Evolutionary conservation across 192 early-diverging fungal species (phyloP).

Genomic region (Chytriomyces sp.): DNA sequence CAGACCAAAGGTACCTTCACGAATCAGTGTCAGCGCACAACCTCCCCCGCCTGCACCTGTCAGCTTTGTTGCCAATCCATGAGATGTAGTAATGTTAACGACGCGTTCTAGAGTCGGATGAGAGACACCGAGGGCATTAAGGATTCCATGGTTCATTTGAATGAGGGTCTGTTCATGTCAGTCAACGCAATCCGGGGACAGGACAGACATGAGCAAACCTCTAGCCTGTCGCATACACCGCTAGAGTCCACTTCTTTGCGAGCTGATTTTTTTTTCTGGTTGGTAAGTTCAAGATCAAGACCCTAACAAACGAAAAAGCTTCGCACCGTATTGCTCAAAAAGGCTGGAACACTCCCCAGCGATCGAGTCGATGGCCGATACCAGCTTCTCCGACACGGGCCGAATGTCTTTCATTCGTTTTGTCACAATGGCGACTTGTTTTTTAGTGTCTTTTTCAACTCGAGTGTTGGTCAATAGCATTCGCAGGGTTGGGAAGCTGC

Average conservation of each 20-base stretch:
- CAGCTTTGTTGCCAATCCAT: conserved; percentile 78
- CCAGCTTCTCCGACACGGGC: conserved; percentile 36
- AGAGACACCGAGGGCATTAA: conserved; percentile 78
- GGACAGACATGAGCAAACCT: neutral
- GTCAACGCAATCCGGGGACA: neutral
- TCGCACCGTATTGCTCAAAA: conserved; percentile 12
- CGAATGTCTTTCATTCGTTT: conserved; percentile 53
- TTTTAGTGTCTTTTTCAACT: conserved; percentile 87
- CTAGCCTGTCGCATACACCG: neutral
- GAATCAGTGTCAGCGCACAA: conserved; percentile 77
- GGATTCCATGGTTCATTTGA: conserved; percentile 81
- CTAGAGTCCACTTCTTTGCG: neutral
- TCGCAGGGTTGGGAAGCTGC: conserved; percentile 64
- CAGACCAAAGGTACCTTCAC: conserved; percentile 16
- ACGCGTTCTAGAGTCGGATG: conserved; percentile 83
- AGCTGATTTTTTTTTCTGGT: neutral
- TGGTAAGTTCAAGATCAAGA: neutral
- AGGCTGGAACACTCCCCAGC: conserved; percentile 5
- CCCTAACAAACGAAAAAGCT: neutral
- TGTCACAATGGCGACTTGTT: conserved; percentile 66
- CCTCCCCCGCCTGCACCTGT: conserved; percentile 98
- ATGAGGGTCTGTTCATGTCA: conserved; percentile 64
- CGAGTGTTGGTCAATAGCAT: conserved; percentile 89
- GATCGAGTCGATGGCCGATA: conserved; percentile 17
- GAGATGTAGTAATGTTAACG: conserved; percentile 59